Evolutionary conservation across 805 yeast genomes (phyloP).

Genomic region (Alloascoidea hylecoeti): DNA sequence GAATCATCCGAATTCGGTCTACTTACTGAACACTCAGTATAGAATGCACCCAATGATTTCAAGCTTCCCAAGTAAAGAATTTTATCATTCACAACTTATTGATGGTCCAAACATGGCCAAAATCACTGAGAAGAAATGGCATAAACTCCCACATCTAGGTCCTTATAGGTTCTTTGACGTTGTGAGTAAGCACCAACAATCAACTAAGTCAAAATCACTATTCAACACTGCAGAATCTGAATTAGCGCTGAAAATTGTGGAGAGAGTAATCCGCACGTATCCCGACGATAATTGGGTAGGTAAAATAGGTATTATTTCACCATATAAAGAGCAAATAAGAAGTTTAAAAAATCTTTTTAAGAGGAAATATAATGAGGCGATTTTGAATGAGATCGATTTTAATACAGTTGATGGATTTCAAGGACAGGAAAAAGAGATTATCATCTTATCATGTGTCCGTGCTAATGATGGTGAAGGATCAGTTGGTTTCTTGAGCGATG

Average conservation of each 20-base stretch:
- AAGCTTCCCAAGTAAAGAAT: conserved; percentile 55
- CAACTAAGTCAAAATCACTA: conserved; percentile 43
- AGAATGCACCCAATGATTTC: conserved; percentile 82
- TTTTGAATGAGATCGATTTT: conserved; percentile 48
- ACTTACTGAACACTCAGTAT: conserved; percentile 63
- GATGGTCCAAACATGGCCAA: conserved; percentile 58
- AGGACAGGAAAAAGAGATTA: conserved; percentile 77
- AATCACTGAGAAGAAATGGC: conserved; percentile 52
- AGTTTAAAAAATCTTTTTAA: conserved; percentile 34
- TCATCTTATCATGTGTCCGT: conserved; percentile 76
- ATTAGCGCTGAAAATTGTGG: conserved; percentile 49
- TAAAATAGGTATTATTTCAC: conserved; percentile 66
- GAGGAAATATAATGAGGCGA: conserved; percentile 6
- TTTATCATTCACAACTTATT: conserved; percentile 44
- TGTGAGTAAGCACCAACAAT: conserved; percentile 45
- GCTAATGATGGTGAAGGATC: conserved; percentile 25
- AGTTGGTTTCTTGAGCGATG: conserved; percentile 69
- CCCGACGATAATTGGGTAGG: conserved; percentile 41
- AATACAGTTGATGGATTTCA: conserved; percentile 84
- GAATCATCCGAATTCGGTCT: conserved; percentile 34
- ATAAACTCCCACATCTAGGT: conserved; percentile 27
- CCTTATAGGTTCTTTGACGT: conserved; percentile 60
- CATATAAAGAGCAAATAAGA: conserved; percentile 64
- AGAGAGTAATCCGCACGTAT: conserved; percentile 30
- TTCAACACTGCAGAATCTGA: conserved; percentile 47